Evolutionary conservation across 805 yeast species (phyloP), one percentile per base, ranked within the genome.

Genomic region (Candida ponderosae): DNA sequence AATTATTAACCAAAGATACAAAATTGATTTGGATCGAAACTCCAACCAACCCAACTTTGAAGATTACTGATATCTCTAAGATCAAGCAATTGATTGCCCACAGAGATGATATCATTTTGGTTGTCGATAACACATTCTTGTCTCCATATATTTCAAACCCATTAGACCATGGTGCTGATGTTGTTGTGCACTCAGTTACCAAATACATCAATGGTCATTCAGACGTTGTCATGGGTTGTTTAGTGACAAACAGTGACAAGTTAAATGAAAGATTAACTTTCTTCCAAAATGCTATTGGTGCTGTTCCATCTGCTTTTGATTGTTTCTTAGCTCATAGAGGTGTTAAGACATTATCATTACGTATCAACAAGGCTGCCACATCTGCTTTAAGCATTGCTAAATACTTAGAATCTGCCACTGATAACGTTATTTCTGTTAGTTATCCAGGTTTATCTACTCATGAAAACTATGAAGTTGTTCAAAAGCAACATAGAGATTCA

Each of bases 291-390:
- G 94, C 95, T 46, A 68, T 83, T 51, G 96, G 95, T 44, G 87
- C 94, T 20, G 74, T 86, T 45, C 94, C 95, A 46, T 83, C 94
- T 17, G 85, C 95, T 37, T 87, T 86, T 59, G 95, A 87, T 65
- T 74, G 87, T 31, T 86, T 95, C 95, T 78, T 85, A 60, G 89
- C 94, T 39, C 95, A 85, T 70, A 74, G 96, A 60, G 95, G 95
- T 56, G 70, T 86, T 56, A 86, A 83, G 72, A 86, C 95, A 31
- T 69, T 85, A 55, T 93, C 84, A 55, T 68, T 86, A 62, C 75
- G 96, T 60, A 81, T 76, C 29, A 72, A 75, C 53, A 83, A 80
- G 51, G 81, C 93, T 30, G 63, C 86, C 31, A 48, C 53, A 38
- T 71, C 73, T 38, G 95, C 95, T 21, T 72, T 64, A 48, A 69